Evolutionary conservation across 140 eudicot species (phyloP), one percentile per base, ranked within the genome.

Genomic region (Cichorium intybus): DNA sequence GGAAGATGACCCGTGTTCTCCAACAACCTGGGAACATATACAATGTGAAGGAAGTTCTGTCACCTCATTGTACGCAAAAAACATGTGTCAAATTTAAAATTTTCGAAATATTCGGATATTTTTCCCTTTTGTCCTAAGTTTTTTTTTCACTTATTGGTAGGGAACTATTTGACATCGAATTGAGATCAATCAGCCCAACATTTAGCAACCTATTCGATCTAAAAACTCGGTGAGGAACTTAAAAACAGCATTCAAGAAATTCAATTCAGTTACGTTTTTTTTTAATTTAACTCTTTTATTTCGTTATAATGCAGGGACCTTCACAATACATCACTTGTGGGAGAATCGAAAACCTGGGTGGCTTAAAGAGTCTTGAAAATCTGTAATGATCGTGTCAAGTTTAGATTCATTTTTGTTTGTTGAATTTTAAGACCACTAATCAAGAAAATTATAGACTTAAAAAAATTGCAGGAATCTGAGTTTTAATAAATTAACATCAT

Each of bases 1-100:
- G 98, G 80, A 92, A 79, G 98, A 92, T 53, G 96, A 92, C 57
- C 98, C 98, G 23, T 92, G 98, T 48, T 85, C 62, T 53, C 98
- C 98, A 31, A 75, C 73, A n/a, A 83, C 89, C 33, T 92, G 98
- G 98, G 80, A 85, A 55, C 89, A 79, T 63, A 63, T 92, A 62
- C 86, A 62, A 45, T 92, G 96, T 62, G 88, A 86, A 60, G 95
- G 92, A 66, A 92, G 73, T 69, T 70, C 72, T 4, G 83, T 91
- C 45, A 85, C 87, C 54, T 82, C 95, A 66, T 60, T 92, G 96
- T 87, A 92, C 21, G 91, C 11, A 60, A 49, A 26, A 34, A 37
- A 11, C 31, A 27, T 18, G 60, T 15, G 46, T 68, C 22, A n/a
- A n/a, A n/a, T n/a, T n/a, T n/a, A n/a, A n/a, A n/a, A 18, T 37